Conservation (phyloP, 345 rosid species). For the Gossypium anomalum region DNA sequence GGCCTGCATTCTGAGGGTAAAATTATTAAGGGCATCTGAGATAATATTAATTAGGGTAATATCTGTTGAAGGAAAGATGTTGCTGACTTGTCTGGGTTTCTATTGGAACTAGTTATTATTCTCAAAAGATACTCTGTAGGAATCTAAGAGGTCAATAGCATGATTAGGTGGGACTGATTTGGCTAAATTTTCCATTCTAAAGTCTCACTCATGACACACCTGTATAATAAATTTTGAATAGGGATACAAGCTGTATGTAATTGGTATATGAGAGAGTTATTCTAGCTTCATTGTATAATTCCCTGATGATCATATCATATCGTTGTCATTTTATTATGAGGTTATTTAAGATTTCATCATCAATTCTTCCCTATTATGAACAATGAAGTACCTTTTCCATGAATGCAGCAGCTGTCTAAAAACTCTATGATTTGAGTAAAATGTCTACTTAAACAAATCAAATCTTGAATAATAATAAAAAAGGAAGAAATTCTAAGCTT, state of each 20-base stretch:
- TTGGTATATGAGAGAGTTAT: constrained; percentile 17
- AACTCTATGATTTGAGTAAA: not conserved
- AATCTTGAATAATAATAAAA: not conserved
- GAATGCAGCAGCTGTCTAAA: not conserved
- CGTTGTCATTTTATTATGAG: too few relatives aligned
- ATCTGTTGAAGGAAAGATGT: constrained; percentile 9
- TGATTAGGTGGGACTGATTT: constrained; percentile 32
- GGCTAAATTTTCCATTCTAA: constrained; percentile 24
- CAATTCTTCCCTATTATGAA: too few relatives aligned
- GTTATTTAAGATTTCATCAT: too few relatives aligned
- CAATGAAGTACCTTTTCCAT: not conserved
- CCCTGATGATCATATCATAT: too few relatives aligned
- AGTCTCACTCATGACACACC: constrained; percentile 24
- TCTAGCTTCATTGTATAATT: too few relatives aligned
- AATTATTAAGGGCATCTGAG: constrained; percentile 29
- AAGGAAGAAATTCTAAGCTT: not conserved
- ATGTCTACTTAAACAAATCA: not conserved
- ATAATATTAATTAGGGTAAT: constrained; percentile 20
- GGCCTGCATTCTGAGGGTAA: constrained; percentile 44
- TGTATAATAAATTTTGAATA: constrained; percentile 42
- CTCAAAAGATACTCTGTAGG: constrained; percentile 24
- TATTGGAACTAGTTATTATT: constrained; percentile 18
- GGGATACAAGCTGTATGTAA: constrained; percentile 34
- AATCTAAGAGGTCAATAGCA: constrained; percentile 23
- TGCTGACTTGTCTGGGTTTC: constrained; percentile 14